Evolutionary conservation across 1,284 basidiomycete genomes (phyloP).

Genomic region (Earliella scabrosa): DNA sequence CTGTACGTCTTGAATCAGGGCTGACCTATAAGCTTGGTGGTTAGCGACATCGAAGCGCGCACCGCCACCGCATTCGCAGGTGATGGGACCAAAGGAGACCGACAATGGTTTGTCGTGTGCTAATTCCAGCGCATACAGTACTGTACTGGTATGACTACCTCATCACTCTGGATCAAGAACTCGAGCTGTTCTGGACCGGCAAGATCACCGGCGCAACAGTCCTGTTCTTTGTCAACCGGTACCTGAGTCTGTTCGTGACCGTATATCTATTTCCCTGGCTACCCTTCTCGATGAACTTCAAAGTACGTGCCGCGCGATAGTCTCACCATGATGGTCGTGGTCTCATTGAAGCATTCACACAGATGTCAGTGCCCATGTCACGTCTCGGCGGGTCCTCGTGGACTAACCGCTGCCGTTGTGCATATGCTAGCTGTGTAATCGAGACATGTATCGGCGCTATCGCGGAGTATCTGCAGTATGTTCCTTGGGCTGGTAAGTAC

Average conservation of each 20-base stretch:
- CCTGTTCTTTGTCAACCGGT: conserved; percentile 6
- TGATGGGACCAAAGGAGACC: too few species aligned
- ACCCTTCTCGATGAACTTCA: not conserved
- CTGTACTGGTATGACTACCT: not conserved
- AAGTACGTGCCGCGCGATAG: not conserved
- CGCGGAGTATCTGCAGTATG: not conserved
- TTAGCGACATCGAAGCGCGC: too few species aligned
- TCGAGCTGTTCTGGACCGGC: not conserved
- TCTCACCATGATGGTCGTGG: too few species aligned
- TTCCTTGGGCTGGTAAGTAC: not conserved
- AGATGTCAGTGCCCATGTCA: too few species aligned
- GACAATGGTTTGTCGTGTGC: too few species aligned
- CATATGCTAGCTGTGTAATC: not conserved
- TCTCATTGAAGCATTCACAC: too few species aligned
- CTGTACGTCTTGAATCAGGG: too few species aligned
- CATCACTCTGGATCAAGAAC: not conserved
- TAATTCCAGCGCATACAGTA: not conserved
- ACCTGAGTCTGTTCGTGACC: not conserved
- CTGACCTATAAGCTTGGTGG: too few species aligned
- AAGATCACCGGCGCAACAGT: not conserved
- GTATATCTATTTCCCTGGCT: not conserved
- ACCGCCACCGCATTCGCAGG: too few species aligned
- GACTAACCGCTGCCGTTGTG: too few species aligned
- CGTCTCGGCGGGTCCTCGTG: too few species aligned
- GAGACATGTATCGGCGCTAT: not conserved